A percentile compares a stretch with the other conserved stretches of the same genome.
phyloP scores from a whole-genome alignment of 1,139 yeast species.

The Saccharomyces pastorianus region DNA sequence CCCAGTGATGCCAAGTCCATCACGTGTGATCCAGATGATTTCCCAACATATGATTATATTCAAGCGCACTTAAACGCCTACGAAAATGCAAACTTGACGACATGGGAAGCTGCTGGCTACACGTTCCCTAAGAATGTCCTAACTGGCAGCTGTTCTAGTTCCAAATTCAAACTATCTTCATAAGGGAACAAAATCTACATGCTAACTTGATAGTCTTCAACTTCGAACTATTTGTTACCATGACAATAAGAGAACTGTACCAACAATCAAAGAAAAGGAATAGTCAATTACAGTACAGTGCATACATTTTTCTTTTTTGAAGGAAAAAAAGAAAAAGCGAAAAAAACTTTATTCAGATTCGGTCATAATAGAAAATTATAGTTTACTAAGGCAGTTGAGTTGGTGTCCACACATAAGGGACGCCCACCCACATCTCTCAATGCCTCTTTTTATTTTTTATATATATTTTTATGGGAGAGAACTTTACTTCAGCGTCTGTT shows the following conservation, averaged over 20 bases:
- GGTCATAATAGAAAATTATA: neutral
- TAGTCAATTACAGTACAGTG: neutral
- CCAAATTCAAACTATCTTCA: conserved; percentile 12
- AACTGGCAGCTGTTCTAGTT: conserved; percentile 37
- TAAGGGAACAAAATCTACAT: neutral
- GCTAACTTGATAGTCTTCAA: neutral
- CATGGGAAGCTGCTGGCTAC: conserved; percentile 63
- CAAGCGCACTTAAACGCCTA: conserved; percentile 55
- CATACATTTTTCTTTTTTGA: neutral
- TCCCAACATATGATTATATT: conserved; percentile 69
- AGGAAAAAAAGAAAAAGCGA: neutral
- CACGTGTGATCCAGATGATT: conserved; percentile 67
- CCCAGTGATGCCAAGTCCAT: conserved; percentile 43
- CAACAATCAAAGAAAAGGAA: too few species aligned
- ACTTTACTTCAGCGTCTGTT: neutral
- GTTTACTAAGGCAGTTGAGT: neutral
- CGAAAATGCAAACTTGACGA: conserved; percentile 50
- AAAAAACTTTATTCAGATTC: neutral
- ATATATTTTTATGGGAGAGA: neutral
- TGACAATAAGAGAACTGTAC: neutral
- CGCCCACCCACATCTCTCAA: neutral
- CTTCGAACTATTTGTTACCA: neutral
- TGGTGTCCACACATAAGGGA: too few species aligned
- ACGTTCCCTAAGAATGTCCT: conserved; percentile 48
- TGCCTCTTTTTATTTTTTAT: neutral